Conservation (phyloP, 495 filamentous ascomycete species). For the Hypoxylon cercidicola region DNA sequence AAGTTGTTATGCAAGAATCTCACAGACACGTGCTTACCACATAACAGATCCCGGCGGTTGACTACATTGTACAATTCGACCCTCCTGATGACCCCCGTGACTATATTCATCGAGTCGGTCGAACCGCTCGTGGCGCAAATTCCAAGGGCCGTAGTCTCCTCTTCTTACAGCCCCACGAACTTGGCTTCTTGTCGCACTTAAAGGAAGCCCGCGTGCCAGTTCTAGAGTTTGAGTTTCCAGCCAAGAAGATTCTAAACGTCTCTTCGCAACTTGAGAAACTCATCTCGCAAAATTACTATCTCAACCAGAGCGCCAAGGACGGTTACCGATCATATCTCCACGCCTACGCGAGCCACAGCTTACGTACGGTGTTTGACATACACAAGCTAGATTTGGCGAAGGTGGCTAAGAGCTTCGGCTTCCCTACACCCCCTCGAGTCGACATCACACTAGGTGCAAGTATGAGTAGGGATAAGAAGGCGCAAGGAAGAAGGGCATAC, state of each 20-base stretch:
- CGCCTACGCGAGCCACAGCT: conserved; percentile 90
- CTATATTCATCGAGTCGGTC: conserved; percentile 97
- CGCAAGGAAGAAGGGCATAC: conserved; percentile 78
- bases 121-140: conserved; percentile 87
- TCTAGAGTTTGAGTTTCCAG: conserved; percentile 94
- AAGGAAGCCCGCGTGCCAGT: conserved; percentile 93
- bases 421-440: conserved; percentile 85
- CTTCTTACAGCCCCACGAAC: conserved; percentile 91
- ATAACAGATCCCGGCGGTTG: conserved; percentile 81
- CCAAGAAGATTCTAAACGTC: conserved; percentile 92
- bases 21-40: conserved; percentile 17
- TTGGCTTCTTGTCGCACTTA: conserved; percentile 90
- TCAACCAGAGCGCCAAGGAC: conserved; percentile 83
- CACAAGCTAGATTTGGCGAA: conserved; percentile 92
- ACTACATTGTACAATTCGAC: conserved; percentile 97
- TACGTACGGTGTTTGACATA: conserved; percentile 92
- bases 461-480: conserved; percentile 88
- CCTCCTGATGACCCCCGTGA: conserved; percentile 90
- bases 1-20: conserved; percentile 43
- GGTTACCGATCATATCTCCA: conserved; percentile 86
- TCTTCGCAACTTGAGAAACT: conserved; percentile 94
- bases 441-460: conserved; percentile 90
- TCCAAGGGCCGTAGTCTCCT: conserved; percentile 86
- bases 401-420: conserved; percentile 94
- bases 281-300: conserved; percentile 93